Base-by-base conservation (phyloP, 805 yeast genomes). In the Spathaspora hagerdaliae region DNA sequence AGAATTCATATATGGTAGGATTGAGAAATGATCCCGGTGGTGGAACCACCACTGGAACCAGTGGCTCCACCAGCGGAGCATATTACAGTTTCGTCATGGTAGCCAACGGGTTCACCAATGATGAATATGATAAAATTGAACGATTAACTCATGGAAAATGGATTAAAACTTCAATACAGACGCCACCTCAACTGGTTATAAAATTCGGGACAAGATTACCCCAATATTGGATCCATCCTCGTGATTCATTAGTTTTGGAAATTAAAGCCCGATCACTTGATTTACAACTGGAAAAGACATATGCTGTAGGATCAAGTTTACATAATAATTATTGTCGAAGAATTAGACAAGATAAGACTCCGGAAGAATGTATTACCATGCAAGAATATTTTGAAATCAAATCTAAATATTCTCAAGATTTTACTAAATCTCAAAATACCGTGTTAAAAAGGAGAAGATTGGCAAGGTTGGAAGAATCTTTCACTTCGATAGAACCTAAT, bases 251-350 rank as follows among this genome's bases (percentile, higher is more conserved):
- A 2, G 92, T 92, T 0, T 56, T 92, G 7, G 96, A 90, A 58
- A 80, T 91, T 13, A 89, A 86, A 57, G 95, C 96, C 0, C 70
- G 96, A 38, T 81, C 90, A 2, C 71, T 89, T 6, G 82, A 81
- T 48, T 69, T 67, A 10, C 63, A 76, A 0, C 59, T 62, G 2
- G 69, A 64, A 13, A 61, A 57, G 10, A 70, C 72, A 2, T 90
- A 80, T 53, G 82, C 81, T 2, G 79, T 82, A 0, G 87, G 83
- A 0, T 71, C 83, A 6, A 87, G 97, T 0, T 66, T 92, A 13
- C 78, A 87, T 51, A 85, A 87, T 54, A 87, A 94, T 0, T 82
- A 88, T 59, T 84, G 90, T 56, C 71, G 84, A 36, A 53, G 75
- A 5, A 69, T 91, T 1, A 61, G 97, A 40, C 71, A 71, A 2